Conservation (phyloP, 202 grass and related monocot species). For the Carex sylvatica region DNA sequence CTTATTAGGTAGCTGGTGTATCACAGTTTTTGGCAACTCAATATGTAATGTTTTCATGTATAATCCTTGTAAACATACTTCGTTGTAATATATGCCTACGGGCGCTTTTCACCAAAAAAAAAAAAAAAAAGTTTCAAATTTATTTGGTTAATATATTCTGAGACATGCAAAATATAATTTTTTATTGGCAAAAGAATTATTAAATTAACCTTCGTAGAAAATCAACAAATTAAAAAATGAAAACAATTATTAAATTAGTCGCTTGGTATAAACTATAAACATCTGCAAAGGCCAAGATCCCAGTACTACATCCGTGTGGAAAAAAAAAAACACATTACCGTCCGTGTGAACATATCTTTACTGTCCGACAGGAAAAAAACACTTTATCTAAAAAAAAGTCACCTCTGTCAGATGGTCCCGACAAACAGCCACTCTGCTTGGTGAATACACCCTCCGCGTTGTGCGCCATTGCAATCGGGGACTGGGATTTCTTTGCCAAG, state of each 20-base stretch:
- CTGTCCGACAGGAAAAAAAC: neutral
- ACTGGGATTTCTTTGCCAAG: conserved; percentile 18
- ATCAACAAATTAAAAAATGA: neutral
- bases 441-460: conserved; percentile 25
- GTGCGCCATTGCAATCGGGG: conserved; percentile 18
- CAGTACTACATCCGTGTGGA: too few relatives aligned
- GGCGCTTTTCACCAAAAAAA: too few relatives aligned
- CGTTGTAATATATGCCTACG: too few relatives aligned
- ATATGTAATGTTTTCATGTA: too few relatives aligned
- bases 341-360: neutral
- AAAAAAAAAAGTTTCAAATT: neutral
- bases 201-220: neutral
- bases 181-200: neutral
- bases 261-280: neutral
- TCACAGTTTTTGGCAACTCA: too few relatives aligned
- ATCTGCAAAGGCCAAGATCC: neutral
- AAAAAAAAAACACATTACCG: too few relatives aligned
- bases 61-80: too few relatives aligned
- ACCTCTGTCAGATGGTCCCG: neutral
- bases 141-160: neutral
- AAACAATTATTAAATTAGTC: neutral
- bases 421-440: conserved; percentile 23
- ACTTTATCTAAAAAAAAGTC: neutral
- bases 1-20: too few relatives aligned
- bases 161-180: neutral